Base-by-base conservation (phyloP, 345 rosid genomes). In the Lepidium didymum region DNA sequence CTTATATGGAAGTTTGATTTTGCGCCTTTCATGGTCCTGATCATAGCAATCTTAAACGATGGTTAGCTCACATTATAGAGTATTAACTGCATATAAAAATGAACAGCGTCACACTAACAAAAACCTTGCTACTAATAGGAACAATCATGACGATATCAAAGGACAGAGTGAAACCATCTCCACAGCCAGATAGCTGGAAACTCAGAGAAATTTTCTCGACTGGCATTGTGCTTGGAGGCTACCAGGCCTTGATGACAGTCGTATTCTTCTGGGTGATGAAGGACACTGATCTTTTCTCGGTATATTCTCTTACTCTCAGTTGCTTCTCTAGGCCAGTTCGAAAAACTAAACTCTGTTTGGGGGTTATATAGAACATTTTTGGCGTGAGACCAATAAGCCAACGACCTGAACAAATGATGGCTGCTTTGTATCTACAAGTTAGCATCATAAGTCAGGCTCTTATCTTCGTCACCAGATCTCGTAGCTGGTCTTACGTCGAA, bases 121-220 rank as follows among this genome's bases (percentile, higher is more conserved):
- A 36, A 41, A 9, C 43, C 19, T 29, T 50, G 60, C 43, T 10
- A 27, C 14, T 10, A 65, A 19, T 38, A 90, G 97, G 97, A 33
- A 89, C 97, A 59, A 91, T 91, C 70, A 87, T 91, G 97, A 91
- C 96, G 2, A 91, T 91, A 69, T 88, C 96, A 21, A 91, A 87
- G 76, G 96, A 91, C 72, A 71, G 86, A 15, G 90, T 89, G 72
- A 87, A 92, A 80, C 96, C 98, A 46, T 89, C 92, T 74, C 96
- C 96, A 34, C 81, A 12, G 67, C 98, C 98, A 31, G 98, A 89
- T 67, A 86, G 92, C 79, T 92, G 98, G 98, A 92, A 92, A 64
- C 86, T 92, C 8, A 82, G 72, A 43, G 95, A 92, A 74, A 92
- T 92, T 23, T 92, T 92, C 58, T 70, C 86, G 21, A 86, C 98